These are phyloP conservation scores for Sphagnum contortum DNA, from an alignment of 225 moss, liverwort and hornwort species.

Conservation along the genomic window DNA sequence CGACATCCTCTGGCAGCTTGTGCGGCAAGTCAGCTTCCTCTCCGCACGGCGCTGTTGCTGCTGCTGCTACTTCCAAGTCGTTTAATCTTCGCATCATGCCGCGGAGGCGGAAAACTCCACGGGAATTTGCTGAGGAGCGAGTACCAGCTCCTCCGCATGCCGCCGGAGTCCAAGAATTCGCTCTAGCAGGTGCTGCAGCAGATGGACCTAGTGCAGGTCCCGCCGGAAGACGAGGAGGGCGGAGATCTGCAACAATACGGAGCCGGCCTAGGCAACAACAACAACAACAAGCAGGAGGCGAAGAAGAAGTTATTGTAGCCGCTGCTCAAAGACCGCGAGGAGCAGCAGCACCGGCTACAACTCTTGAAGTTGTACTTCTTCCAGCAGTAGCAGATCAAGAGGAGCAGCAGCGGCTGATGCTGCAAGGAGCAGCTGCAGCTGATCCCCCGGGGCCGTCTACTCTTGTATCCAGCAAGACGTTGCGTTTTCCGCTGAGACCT, in stretches of 20 bases:
- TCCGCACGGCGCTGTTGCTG: too few relatives aligned
- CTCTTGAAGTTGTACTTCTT: not conserved
- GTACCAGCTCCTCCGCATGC: constrained; percentile 12
- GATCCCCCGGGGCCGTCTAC: constrained; percentile 32
- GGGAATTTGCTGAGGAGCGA: constrained; percentile 55
- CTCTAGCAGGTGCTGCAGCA: constrained; percentile 1
- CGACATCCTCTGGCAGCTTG: too few relatives aligned
- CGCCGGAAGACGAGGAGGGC: constrained; percentile 22
- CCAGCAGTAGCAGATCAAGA: constrained; percentile 23
- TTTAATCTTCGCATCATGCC: constrained; percentile 35
- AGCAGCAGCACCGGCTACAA: constrained; percentile 11
- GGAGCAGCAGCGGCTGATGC: too few relatives aligned
- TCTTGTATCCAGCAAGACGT: constrained; percentile 68
- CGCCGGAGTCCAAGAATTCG: not conserved
- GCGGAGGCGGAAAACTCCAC: constrained; percentile 73
- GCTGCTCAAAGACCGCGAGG: constrained; percentile 6
- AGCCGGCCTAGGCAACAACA: constrained; percentile 24
- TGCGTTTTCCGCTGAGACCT: constrained; percentile 84
- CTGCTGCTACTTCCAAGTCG: too few relatives aligned
- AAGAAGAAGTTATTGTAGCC: too few relatives aligned
- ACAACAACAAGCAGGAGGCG: not conserved
- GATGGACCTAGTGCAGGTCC: constrained; percentile 10
- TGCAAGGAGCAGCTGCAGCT: not conserved
- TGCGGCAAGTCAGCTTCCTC: too few relatives aligned
- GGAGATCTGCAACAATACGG: constrained; percentile 44